phyloP scores from a whole-genome alignment of 106 monocot species.

The Acorus calamus region DNA sequence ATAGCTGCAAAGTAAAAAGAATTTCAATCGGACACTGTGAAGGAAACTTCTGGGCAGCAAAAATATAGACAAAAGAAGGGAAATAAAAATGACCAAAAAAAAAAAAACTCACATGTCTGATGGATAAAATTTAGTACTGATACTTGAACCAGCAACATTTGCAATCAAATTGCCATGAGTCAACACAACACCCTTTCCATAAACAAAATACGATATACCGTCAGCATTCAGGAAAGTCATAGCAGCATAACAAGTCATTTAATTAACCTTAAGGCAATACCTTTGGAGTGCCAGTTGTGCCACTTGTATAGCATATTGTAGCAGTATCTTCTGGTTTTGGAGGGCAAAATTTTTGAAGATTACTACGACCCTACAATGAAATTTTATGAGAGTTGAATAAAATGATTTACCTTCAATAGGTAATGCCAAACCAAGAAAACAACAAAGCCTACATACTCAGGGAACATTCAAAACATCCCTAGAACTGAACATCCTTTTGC shows the following conservation, averaged over 20 bases:
- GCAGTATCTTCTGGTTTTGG: slow-evolving; percentile 86
- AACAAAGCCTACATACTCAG: not conserved
- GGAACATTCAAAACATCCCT: too few species aligned
- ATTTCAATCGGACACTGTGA: not conserved
- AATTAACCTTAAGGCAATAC: slow-evolving; percentile 14
- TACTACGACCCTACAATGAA: slow-evolving; percentile 44
- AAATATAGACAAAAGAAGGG: not conserved
- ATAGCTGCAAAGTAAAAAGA: slow-evolving; percentile 41
- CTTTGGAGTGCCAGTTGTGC: slow-evolving; percentile 98
- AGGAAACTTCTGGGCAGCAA: not conserved
- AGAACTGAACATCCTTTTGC: too few species aligned
- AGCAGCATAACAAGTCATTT: not conserved
- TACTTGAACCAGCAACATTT: slow-evolving; percentile 55
- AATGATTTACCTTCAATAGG: not conserved
- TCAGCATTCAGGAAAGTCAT: not conserved
- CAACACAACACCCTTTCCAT: slow-evolving; percentile 64
- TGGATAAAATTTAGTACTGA: slow-evolving; percentile 35
- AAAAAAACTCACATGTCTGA: slow-evolving; percentile 66
- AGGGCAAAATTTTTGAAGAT: slow-evolving; percentile 64
- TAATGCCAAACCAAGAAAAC: not conserved
- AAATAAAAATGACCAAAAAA: slow-evolving; percentile 1
- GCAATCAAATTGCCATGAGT: slow-evolving; percentile 89
- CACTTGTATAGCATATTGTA: slow-evolving; percentile 98
- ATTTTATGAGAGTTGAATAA: not conserved
- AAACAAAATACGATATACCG: not conserved